Evolutionary conservation across 768 basidiomycete species (phyloP), one percentile per base, ranked within the genome.

Genomic region (Porphyrellus cyaneotinctus): DNA sequence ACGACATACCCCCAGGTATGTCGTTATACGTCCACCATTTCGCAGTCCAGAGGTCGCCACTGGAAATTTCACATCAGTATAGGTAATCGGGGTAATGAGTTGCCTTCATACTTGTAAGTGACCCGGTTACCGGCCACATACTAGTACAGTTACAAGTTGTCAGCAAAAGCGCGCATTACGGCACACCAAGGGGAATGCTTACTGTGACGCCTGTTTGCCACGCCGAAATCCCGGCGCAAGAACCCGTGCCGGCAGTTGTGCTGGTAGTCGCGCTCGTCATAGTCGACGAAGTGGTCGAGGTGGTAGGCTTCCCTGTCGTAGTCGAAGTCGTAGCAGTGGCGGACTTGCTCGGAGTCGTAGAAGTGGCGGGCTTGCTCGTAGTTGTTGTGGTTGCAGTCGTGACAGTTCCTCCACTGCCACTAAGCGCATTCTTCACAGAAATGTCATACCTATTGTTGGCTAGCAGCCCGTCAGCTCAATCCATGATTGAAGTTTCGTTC

Each of bases 371-470:
- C 1, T 2, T 6, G 18, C 43, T 59, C 18, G 53, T 32, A 3
- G 61, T 18, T 9, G 17, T 6, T 2, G 9, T 36, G 17, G 56
- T 55, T 3, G 56, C 42, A 2, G 44, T 41, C 7, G 49, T 51
- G 17, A 11, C 10, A 4, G 56, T 32, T 15, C 63, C 61, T 8
- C 58, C 35, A 15, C 26, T 28, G 26, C 78, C 75, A 12, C 66
- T 65, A 22, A 87, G 72, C 26, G 79, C 76, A 52, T 75, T 72
- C 63, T 87, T 87, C 49, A 85, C 77, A 4, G 76, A 77, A n/a
- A 74, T 52, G 60, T 85, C 83, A 59, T 78, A 87, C 17, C 80
- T 76, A 41, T 69, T 70, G 60, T 87, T 87, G 20, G 72, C 84
- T 75, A 49, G 8, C 11, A 5, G 11, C n/a, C 17, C 11, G 18